Conservation (phyloP, 2,329 filamentous ascomycete species). For the Ophiosphaerella korrae region DNA sequence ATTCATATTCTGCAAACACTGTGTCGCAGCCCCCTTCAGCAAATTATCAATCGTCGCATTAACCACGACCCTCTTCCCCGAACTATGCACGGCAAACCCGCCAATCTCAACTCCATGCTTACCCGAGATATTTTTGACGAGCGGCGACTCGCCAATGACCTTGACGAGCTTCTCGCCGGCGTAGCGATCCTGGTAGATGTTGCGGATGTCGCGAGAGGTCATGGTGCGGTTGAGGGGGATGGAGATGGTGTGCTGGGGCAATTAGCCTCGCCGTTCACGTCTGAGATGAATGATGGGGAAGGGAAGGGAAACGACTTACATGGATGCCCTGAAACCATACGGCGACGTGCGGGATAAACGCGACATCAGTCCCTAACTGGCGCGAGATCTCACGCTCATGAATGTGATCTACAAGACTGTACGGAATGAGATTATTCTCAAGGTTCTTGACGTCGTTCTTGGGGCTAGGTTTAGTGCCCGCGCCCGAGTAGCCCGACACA, state of each 20-base stretch:
- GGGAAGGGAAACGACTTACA: constrained; percentile 44
- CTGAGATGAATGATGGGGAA: not conserved
- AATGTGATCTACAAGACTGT: constrained; percentile 90
- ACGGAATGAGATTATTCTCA: constrained; percentile 86
- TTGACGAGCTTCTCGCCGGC: constrained; percentile 95
- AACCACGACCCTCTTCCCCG: constrained; percentile 89
- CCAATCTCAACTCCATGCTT: constrained; percentile 93
- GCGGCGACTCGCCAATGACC: constrained; percentile 83
- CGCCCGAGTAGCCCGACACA: constrained; percentile 91
- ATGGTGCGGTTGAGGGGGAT: constrained; percentile 86
- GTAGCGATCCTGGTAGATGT: constrained; percentile 94
- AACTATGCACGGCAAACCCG: constrained; percentile 89
- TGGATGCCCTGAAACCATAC: constrained; percentile 96
- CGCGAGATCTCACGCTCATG: constrained; percentile 88
- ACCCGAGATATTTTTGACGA: constrained; percentile 81
- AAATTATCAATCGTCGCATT: constrained; percentile 94
- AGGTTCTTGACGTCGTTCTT: constrained; percentile 91
- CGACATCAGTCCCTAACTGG: constrained; percentile 75
- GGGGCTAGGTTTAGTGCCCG: constrained; percentile 88
- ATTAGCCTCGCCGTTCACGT: too few species aligned
- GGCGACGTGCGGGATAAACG: constrained; percentile 93
- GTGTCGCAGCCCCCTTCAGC: constrained; percentile 89
- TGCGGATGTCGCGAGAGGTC: constrained; percentile 88
- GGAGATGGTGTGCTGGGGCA: constrained; percentile 74
- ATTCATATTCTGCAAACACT: constrained; percentile 96